Base-by-base conservation (phyloP, 2,329 filamentous ascomycete species). In the Pseudogymnoascus sp. region DNA sequence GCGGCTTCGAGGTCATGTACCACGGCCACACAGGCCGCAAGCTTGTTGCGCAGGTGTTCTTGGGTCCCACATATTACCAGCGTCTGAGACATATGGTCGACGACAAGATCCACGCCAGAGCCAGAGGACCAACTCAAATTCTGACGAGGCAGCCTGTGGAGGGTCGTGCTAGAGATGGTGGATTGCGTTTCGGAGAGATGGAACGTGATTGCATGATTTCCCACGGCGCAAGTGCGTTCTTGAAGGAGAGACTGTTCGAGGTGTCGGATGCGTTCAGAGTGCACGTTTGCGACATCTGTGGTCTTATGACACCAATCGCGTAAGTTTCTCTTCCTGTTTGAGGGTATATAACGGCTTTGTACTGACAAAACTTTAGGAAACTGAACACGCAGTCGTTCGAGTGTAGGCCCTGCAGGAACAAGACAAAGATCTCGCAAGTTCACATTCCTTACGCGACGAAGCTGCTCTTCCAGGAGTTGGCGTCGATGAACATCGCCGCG, bases 121-220 rank as follows among this genome's bases (percentile, higher is more conserved):
- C 96, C 12, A 89, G 95, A 75, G 95, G 96, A 37, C 95, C 95
- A 0, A 90, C 96, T 21, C 95, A 99, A 78, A 99, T 99, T 73
- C 85, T 99, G 79, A 99, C 95, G 2, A 84, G 96, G 64, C 95
- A 99, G 77, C 95, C 95, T 16, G 95, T 99, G 12, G 95, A 99
- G 79, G 95, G 95, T 89, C 90, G 96, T 85, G 95, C 95, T 3
- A 84, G 96, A 78, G 96, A 99, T 75, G 95, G 95, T 84, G 95
- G 95, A 81, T 84, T 99, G 50, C 93, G 96, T 75, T 99, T 99
- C 86, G 95, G 95, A 87, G 95, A 99, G 82, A 99, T 99, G 95
- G 96, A 99, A 79, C 93, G 96, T 80, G 96, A 99, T 85, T 99
- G 95, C 76, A 99, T 99, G 95, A 99, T 99, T 81, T 92, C 96